Evolutionary conservation across 1,284 basidiomycete species (phyloP), one percentile per base, ranked within the genome.

Genomic region (Ceraceosorus guamensis): DNA sequence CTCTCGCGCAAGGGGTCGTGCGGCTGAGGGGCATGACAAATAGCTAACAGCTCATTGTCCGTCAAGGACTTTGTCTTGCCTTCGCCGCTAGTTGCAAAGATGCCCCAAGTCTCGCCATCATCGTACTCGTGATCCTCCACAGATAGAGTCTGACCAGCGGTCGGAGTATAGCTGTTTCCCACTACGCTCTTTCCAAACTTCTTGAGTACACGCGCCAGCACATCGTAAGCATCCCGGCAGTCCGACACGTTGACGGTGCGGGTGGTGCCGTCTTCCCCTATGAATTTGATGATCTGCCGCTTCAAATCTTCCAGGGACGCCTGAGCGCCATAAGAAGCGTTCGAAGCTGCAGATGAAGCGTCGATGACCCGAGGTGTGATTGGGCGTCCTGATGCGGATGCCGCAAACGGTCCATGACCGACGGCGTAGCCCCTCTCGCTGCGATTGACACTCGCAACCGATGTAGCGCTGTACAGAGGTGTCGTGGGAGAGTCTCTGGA

Each of bases 21-120:
- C 48, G 88, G 84, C 3, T 87, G 85, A 5, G 87, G 83, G 0
- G 86, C 85, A 56, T 89, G 87, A 71, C 92, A 96, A 39, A 97
- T 85, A 0, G 85, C 82, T 56, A 95, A 79, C 0, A 99, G 79
- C 67, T 91, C 88, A 82, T 68, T 69, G 53, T 71, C 73, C 30
- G 67, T 71, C 1, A 76, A 63, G 35, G 44, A 69, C 61, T 50
- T 70, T 64, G 53, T 72, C 46, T 70, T 60, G 6, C 70, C 70
- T 41, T 68, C 70, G 14, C 59, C 62, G 51, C 63, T 71, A 41
- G 59, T 64, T 14, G 68, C 70, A 57, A 62, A 67, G 50, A 76
- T 67, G 34, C 68, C 70, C 65, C 69, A 76, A 2, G 59, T 62
- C 51, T 69, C 67, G 32, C 57, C 60, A 1, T 62, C 47, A 35